Evolutionary conservation across 495 filamentous ascomycete genomes (phyloP).

Genomic region (Penicillium waksmanii): DNA sequence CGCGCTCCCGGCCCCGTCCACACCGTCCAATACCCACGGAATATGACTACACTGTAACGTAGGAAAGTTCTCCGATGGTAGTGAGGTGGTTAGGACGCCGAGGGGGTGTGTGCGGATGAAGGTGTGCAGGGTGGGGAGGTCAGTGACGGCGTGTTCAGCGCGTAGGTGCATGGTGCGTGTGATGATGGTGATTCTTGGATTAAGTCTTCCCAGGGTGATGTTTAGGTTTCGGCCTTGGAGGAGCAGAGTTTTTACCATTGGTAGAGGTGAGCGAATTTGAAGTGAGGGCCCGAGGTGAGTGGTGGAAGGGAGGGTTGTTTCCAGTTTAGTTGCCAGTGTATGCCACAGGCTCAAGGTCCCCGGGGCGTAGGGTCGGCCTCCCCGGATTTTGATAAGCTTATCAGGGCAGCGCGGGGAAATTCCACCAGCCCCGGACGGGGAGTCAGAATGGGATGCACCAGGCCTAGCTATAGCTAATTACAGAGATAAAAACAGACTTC

Average conservation of each 20-base stretch:
- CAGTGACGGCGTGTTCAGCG: conserved; percentile 45
- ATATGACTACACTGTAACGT: conserved; percentile 55
- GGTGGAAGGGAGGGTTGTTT: too few species aligned
- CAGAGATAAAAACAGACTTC: too few species aligned
- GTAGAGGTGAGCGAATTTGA: not conserved
- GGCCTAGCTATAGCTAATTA: too few species aligned
- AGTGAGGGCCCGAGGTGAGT: too few species aligned
- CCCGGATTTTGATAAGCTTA: conserved; percentile 16
- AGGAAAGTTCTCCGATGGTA: conserved; percentile 42
- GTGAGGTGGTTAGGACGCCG: conserved; percentile 52
- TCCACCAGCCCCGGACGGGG: too few species aligned
- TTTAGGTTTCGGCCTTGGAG: too few species aligned
- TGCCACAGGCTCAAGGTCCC: not conserved
- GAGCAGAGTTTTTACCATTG: not conserved
- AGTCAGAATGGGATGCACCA: too few species aligned
- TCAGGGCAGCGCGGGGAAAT: conserved; percentile 1
- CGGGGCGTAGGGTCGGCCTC: not conserved
- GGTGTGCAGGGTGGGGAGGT: conserved; percentile 42
- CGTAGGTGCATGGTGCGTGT: conserved; percentile 49
- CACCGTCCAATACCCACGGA: conserved; percentile 50
- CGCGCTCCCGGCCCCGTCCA: not conserved
- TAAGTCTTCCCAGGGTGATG: not conserved
- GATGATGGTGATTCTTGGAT: not conserved
- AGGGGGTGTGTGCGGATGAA: conserved; percentile 53
- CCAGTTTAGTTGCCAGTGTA: too few species aligned